Evolutionary conservation across 2,329 filamentous ascomycete genomes (phyloP).

Genomic region (Thermothelomyces thermophilus): DNA sequence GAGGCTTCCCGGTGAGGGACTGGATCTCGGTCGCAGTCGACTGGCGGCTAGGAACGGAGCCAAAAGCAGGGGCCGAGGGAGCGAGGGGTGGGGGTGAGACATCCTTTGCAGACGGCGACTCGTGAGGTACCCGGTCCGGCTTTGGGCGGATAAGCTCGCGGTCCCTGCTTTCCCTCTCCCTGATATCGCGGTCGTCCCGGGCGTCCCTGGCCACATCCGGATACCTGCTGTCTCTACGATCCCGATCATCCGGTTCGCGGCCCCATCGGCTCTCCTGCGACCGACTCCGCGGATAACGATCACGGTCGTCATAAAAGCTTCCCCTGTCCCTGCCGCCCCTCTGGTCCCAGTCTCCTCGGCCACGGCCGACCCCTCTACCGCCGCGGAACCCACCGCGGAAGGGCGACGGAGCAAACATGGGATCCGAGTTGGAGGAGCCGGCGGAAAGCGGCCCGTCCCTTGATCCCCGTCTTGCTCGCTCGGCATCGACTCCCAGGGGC

Average conservation of each 20-base stretch:
- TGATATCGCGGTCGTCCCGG: constrained; percentile 47
- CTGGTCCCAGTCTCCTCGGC: constrained; percentile 49
- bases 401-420: constrained; percentile 49
- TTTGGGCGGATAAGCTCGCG: constrained; percentile 43
- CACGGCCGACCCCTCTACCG: constrained; percentile 46
- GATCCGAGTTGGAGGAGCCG: constrained; percentile 64
- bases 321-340: constrained; percentile 44
- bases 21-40: constrained; percentile 32
- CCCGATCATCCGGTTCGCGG: constrained; percentile 42
- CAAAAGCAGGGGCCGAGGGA: constrained; percentile 53
- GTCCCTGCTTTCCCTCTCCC: constrained; percentile 31
- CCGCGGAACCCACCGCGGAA: constrained; percentile 54
- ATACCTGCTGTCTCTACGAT: constrained; percentile 34
- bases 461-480: constrained; percentile 60
- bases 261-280: constrained; percentile 58
- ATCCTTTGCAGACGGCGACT: constrained; percentile 42
- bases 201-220: constrained; percentile 32
- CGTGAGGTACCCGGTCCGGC: constrained; percentile 44
- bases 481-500: constrained; percentile 59
- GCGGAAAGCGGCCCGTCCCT: constrained; percentile 68
- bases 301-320: constrained; percentile 52
- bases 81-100: constrained; percentile 52
- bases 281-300: constrained; percentile 59
- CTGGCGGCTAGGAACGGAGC: constrained; percentile 46
- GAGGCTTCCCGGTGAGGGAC: constrained; percentile 39